These are phyloP conservation scores for Pythium plurisporium DNA, from an alignment of 352 stramenopile genomes.

Conservation along the genomic window DNA sequence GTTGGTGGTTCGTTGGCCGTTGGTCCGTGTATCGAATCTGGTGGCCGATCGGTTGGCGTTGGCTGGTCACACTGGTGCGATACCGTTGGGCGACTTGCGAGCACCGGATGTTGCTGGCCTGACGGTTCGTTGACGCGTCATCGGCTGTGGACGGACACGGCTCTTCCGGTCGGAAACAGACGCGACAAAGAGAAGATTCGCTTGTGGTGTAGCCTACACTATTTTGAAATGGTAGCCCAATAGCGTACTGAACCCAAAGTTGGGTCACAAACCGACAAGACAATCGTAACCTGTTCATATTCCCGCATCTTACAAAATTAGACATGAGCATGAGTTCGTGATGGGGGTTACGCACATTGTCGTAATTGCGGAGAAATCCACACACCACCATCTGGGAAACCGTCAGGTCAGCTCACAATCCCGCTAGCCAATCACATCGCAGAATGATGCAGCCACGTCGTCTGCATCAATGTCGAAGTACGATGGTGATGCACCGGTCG, in stretches of 20 bases:
- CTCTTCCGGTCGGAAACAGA: no score
- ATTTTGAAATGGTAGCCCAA: no score
- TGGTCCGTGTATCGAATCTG: not conserved
- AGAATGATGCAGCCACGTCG: conserved; percentile 17
- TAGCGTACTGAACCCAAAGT: no score
- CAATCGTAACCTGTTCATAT: no score
- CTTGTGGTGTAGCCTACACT: not conserved
- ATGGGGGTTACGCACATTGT: not conserved
- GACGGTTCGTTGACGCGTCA: not conserved
- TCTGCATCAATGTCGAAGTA: conserved; percentile 18
- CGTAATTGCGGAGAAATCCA: not conserved
- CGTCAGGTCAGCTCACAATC: conserved; percentile 1
- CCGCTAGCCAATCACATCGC: conserved; percentile 22
- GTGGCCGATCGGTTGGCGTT: not conserved
- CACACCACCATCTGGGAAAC: not conserved
- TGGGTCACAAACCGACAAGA: no score
- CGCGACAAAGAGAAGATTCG: not conserved
- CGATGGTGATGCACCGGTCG: conserved; percentile 19
- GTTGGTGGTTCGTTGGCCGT: not conserved
- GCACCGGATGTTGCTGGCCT: no score
- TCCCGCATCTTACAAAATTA: not conserved
- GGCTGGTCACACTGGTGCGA: no score
- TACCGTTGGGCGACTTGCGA: no score
- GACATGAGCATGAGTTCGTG: no score
- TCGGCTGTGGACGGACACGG: no score